Evolutionary conservation across 768 basidiomycete genomes (phyloP).

Genomic region (Trametopsis cervina): DNA sequence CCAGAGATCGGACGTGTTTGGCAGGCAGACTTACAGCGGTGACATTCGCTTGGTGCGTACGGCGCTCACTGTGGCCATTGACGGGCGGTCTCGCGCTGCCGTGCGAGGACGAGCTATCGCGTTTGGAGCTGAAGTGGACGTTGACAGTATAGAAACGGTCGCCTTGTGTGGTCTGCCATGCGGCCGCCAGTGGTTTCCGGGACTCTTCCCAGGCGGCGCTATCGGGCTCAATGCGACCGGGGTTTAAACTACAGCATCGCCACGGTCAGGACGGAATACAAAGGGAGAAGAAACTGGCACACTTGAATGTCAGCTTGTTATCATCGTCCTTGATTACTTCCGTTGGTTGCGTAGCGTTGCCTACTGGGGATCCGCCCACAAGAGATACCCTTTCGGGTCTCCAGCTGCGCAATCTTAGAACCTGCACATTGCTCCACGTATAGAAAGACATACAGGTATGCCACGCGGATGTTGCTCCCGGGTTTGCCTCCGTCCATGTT

Average conservation of each 20-base stretch:
- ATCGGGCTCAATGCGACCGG: conserved; percentile 53
- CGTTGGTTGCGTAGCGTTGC: conserved; percentile 41
- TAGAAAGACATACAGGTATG: conserved; percentile 37
- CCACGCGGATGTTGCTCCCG: conserved; percentile 58
- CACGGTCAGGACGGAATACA: neutral
- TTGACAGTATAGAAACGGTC: conserved; percentile 50
- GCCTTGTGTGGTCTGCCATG: conserved; percentile 42
- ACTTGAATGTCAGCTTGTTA: conserved; percentile 38
- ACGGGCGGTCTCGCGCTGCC: conserved; percentile 55
- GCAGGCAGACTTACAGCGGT: conserved; percentile 36
- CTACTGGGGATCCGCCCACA: conserved; percentile 37
- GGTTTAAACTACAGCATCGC: conserved; percentile 41
- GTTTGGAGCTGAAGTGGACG: conserved; percentile 53
- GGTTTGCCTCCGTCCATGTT: conserved; percentile 52
- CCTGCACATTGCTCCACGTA: conserved; percentile 1
- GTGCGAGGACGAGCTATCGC: conserved; percentile 45
- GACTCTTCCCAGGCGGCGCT: conserved; percentile 48
- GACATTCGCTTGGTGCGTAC: conserved; percentile 42
- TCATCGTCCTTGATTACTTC: conserved; percentile 27
- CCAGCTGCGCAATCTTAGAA: conserved; percentile 27
- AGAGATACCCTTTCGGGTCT: conserved; percentile 43
- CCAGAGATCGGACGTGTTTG: neutral
- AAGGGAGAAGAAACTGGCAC: no score
- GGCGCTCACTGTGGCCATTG: conserved; percentile 41
- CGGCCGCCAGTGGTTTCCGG: conserved; percentile 54